Conservation (phyloP, 352 stramenopile species). For the Pythium dissotocum region DNA sequence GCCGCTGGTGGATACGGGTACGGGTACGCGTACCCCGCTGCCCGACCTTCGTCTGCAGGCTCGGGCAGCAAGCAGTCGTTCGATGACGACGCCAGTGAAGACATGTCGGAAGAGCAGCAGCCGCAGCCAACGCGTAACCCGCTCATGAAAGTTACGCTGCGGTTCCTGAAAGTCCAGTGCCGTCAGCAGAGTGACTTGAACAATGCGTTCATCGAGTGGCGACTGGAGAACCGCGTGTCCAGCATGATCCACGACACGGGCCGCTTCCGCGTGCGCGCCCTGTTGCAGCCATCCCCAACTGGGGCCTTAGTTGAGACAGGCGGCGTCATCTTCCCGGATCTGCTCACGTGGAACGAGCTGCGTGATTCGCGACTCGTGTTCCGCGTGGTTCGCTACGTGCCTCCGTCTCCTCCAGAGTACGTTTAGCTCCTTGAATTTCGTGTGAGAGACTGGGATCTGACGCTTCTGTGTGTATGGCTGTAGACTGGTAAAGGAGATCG, state of each 20-base stretch:
- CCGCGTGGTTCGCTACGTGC: slow-evolving; percentile 18
- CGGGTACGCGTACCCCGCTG: slow-evolving; percentile 13
- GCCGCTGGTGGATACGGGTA: no score
- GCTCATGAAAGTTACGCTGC: slow-evolving; percentile 25
- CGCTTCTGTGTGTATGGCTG: neutral
- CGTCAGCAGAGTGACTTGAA: slow-evolving; percentile 17
- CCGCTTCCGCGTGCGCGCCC: slow-evolving; percentile 13
- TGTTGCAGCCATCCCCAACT: slow-evolving; percentile 7
- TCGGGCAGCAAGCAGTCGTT: slow-evolving; percentile 22
- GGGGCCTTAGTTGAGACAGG: neutral
- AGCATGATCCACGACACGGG: slow-evolving; percentile 24
- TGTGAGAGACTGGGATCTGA: neutral
- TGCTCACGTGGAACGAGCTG: slow-evolving; percentile 23
- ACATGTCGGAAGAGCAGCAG: slow-evolving; percentile 12
- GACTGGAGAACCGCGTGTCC: slow-evolving; percentile 21
- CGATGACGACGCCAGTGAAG: slow-evolving; percentile 10
- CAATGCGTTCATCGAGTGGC: slow-evolving; percentile 21
- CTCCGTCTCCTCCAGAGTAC: slow-evolving; percentile 17
- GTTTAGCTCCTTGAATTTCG: no score
- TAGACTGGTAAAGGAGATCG: slow-evolving; percentile 24
- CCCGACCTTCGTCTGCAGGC: slow-evolving; percentile 20
- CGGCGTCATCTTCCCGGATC: slow-evolving; percentile 15
- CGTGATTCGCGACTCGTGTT: slow-evolving; percentile 22
- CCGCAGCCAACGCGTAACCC: slow-evolving; percentile 12
- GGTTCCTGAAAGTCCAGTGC: slow-evolving; percentile 19